phyloP scores from a whole-genome alignment of 2,329 filamentous ascomycete genomes.

The Fonsecaea pugnacius region DNA sequence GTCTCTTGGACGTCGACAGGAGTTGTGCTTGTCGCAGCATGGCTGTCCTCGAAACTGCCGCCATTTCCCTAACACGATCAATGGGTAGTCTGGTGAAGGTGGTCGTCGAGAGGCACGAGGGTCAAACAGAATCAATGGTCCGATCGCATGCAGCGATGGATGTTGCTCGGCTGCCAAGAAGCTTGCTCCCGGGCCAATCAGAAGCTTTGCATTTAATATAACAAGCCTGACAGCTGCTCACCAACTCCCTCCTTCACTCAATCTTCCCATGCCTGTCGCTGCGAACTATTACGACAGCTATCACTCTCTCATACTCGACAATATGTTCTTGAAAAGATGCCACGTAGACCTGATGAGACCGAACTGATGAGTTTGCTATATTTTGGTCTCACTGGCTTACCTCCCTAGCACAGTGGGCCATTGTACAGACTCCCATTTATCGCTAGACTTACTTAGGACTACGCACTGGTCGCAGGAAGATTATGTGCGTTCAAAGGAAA shows the following conservation, averaged over 20 bases:
- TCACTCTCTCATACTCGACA: not conserved
- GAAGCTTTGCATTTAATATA: conserved; percentile 16
- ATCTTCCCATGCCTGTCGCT: not conserved
- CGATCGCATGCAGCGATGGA: conserved; percentile 15
- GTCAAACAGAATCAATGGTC: conserved; percentile 17
- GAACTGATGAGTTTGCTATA: not conserved
- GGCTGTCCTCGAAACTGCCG: conserved; percentile 30
- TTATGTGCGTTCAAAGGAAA: not conserved
- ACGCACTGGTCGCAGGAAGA: not conserved
- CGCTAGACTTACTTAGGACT: not conserved
- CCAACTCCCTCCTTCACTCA: not conserved
- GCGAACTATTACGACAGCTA: not conserved
- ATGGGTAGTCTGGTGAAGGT: conserved; percentile 1
- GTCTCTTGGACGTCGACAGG: conserved; percentile 25
- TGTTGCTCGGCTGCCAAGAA: conserved; percentile 17
- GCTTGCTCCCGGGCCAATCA: conserved; percentile 21
- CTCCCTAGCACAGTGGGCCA: not conserved
- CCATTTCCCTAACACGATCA: conserved; percentile 26
- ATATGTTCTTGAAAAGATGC: not conserved
- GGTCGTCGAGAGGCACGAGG: conserved; percentile 16
- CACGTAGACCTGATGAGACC: not conserved
- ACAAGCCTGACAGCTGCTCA: not conserved
- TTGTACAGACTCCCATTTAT: not conserved
- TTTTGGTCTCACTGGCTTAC: not conserved
- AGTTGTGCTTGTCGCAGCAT: conserved; percentile 33